Evolutionary conservation across 495 filamentous ascomycete species (phyloP), one percentile per base, ranked within the genome.

Genomic region (Saxophila tyrrhenica): DNA sequence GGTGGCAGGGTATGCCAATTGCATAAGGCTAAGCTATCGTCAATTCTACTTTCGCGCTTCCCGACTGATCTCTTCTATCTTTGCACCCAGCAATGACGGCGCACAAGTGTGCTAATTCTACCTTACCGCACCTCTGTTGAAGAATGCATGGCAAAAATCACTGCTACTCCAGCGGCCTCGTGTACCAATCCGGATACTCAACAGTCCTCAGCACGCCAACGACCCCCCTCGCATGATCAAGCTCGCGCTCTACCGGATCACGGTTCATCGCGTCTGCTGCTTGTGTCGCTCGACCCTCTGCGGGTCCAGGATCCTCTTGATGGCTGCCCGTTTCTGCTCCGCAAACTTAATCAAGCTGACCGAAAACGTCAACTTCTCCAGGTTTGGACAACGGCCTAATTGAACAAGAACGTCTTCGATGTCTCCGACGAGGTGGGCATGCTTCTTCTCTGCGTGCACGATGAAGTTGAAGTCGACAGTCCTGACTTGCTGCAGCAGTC

Each of bases 1-100:
- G 85, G 83, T 81, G 75, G 72, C 73, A 73, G 56, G 69, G 71
- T 24, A 50, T 25, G 3, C 47, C 44, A 29, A 50, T 24, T 9
- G 21, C 51, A 20, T 64, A 21, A 48, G 23, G 35, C 8, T 16
- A 39, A 9, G 8, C 35, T 39, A 16, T 39, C 35, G 16, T 39
- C 35, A 8, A 9, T 16, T 39, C 35, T 39, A 9, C 35, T 9
- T 39, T 39, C 16, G 9, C 35, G 35, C 16, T 39, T 8, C 16
- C 8, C 35, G 8, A 16, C 8, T 16, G 35, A 39, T 9, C 9
- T 16, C 8, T 16, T 39, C 8, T 39, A 16, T 39, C 35, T 39
- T 39, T 8, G 35, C n/a, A n/a, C n/a, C n/a, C n/a, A n/a, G n/a
- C n/a, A n/a, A n/a, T n/a, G n/a, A n/a, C n/a, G n/a, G n/a, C n/a